Evolutionary conservation across 139 green algal genomes (phyloP).

Genomic region (Chlorella sp.): DNA sequence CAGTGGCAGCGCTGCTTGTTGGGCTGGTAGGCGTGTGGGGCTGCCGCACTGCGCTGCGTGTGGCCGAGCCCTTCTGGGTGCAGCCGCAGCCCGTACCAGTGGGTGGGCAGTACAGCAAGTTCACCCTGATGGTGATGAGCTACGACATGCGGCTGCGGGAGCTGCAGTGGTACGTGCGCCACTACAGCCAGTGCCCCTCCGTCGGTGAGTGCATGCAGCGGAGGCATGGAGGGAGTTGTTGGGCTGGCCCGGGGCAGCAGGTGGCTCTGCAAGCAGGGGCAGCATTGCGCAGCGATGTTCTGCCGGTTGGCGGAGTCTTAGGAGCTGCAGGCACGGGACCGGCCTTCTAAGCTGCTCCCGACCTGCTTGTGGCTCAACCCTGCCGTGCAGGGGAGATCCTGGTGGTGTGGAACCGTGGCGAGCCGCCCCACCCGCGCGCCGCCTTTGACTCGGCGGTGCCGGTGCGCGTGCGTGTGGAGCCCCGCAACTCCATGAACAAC

Average conservation of each 20-base stretch:
- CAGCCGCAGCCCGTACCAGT: not conserved
- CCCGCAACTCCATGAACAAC: constrained; percentile 62
- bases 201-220: constrained; percentile 33
- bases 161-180: constrained; percentile 47
- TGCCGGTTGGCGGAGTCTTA: too few species aligned
- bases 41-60: not conserved
- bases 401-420: constrained; percentile 8
- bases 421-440: not conserved
- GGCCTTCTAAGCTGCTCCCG: too few species aligned
- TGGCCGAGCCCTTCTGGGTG: constrained; percentile 3
- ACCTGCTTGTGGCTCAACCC: too few species aligned
- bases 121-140: constrained; percentile 61
- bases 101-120: constrained; percentile 28
- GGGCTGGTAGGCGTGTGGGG: not conserved
- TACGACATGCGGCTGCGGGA: constrained; percentile 45
- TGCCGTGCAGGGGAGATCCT: constrained; percentile 28
- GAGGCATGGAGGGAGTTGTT: too few species aligned
- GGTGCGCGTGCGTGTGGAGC: constrained; percentile 56
- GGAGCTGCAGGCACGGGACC: too few species aligned
- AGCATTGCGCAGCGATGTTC: too few species aligned
- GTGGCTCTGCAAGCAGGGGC: too few species aligned
- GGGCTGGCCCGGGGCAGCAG: too few species aligned
- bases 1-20: not conserved
- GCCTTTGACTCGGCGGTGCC: constrained; percentile 31
- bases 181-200: constrained; percentile 61